Evolutionary conservation across 2,329 filamentous ascomycete species (phyloP), one percentile per base, ranked within the genome.

Genomic region (Penicillium brasilianum): DNA sequence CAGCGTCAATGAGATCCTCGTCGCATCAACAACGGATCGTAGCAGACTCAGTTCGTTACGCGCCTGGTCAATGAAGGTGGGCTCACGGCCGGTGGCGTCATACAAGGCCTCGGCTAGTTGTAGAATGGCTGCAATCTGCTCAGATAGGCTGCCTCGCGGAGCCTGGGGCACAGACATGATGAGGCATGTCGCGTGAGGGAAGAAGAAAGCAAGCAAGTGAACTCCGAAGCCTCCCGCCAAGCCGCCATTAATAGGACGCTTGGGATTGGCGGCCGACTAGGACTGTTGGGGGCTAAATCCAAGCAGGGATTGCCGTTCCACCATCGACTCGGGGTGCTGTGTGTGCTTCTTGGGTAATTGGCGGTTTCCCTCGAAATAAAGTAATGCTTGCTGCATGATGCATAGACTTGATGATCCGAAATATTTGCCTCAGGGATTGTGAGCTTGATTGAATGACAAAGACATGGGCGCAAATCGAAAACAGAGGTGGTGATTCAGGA

Each of bases 21-120:
- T 59, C 1, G 37, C 46, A 18, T 22, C 18, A 8, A 66, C 20
- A 4, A 63, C 50, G 1, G 50, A 25, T 16, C 61, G 46, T 22
- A 68, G 59, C 25, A 67, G 39, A 7, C 41, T 54, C n/a, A 68
- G 56, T 30, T 68, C 66, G 25, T 60, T 58, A 3, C 59, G 54
- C 5, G 54, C 55, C 32, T 64, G 65, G 37, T 58, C 67, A n/a
- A 60, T 56, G 11, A 61, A 43, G 11, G 60, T 55, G 4, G 59
- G 52, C 30, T 64, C 61, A 10, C 34, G 18, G n/a, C 56, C 43
- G 32, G 59, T 67, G 37, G 59, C 61, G 43, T 66, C 49, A 34
- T 64, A 64, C 4, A 68, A 61, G 9, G 57, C 59, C 36, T 50
- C 54, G 25, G 55, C 58, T 30, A 68, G 48, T 11, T 58, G 63